These are phyloP conservation scores for Lenwebbia sp. DNA, from an alignment of 345 rosid genomes.

Conservation along the genomic window DNA sequence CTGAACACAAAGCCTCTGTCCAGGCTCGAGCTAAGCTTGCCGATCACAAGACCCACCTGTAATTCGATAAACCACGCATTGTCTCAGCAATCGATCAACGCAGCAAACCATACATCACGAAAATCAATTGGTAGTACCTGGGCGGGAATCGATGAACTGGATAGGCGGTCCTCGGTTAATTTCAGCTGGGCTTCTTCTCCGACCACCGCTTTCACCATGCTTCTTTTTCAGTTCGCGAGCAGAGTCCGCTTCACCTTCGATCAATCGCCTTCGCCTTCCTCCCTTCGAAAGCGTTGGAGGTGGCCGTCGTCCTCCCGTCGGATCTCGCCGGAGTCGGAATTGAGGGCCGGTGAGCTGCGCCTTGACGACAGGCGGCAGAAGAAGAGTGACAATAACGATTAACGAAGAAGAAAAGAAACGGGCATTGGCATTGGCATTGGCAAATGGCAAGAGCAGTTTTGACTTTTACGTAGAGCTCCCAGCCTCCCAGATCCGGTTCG, in stretches of 20 bases:
- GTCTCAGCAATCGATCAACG: background rate
- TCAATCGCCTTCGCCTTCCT: background rate
- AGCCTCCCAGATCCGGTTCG: background rate
- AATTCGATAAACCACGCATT: background rate
- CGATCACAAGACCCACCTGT: slow-evolving; percentile 86
- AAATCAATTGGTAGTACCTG: slow-evolving; percentile 24
- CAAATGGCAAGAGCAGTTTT: background rate
- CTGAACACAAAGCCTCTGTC: slow-evolving; percentile 83
- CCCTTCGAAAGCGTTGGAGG: background rate
- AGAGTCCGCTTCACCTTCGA: background rate
- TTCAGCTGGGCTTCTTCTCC: slow-evolving; percentile 77
- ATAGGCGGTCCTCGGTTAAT: slow-evolving; percentile 65
- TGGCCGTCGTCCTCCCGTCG: background rate
- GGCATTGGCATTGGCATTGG: no score
- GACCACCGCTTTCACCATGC: slow-evolving; percentile 78
- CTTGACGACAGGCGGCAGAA: background rate
- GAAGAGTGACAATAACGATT: background rate
- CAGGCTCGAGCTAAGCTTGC: slow-evolving; percentile 64
- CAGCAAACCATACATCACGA: background rate
- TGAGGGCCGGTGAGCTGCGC: background rate
- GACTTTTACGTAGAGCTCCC: background rate
- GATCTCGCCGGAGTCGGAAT: background rate
- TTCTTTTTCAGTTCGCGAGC: background rate
- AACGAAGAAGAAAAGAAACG: background rate
- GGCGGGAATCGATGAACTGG: slow-evolving; percentile 51